Evolutionary conservation across 108 stramenopile genomes (phyloP).

Genomic region (Skeletonema potamos): DNA sequence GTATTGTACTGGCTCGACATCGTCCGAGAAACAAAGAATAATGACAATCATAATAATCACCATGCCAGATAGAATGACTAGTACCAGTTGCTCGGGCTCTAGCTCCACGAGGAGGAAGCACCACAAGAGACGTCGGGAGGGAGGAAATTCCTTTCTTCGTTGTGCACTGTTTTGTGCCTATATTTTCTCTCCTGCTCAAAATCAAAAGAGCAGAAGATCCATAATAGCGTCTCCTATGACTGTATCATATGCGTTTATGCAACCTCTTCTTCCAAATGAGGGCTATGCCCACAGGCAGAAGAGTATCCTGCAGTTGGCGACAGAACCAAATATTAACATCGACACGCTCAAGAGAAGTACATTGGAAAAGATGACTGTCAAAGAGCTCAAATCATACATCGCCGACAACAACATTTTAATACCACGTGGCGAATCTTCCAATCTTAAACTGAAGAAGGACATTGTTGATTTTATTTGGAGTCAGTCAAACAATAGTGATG

Average conservation of each 20-base stretch:
- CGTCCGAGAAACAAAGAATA: too few species aligned
- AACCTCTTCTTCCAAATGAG: background rate
- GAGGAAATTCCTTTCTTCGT: background rate
- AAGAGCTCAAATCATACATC: conserved; percentile 55
- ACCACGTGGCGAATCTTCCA: conserved; percentile 44
- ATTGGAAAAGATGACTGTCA: conserved; percentile 68
- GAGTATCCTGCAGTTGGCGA: background rate
- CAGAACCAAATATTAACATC: conserved; percentile 3
- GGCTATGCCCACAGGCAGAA: background rate
- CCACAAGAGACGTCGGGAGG: background rate
- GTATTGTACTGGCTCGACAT: too few species aligned
- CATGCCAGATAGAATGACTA: too few species aligned
- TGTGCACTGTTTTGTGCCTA: background rate
- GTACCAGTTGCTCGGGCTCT: background rate
- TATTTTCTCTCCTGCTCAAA: background rate
- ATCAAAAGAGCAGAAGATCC: background rate
- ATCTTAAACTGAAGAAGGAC: conserved; percentile 64
- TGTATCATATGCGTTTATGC: background rate
- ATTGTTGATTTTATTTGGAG: conserved; percentile 52
- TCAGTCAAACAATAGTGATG: background rate
- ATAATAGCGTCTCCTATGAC: background rate
- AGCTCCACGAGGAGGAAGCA: background rate
- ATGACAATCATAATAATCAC: background rate
- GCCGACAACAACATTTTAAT: conserved; percentile 34
- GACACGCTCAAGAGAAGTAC: conserved; percentile 2